Base-by-base conservation (phyloP, 164 flowering plant species). In the Umbellularia californica region DNA sequence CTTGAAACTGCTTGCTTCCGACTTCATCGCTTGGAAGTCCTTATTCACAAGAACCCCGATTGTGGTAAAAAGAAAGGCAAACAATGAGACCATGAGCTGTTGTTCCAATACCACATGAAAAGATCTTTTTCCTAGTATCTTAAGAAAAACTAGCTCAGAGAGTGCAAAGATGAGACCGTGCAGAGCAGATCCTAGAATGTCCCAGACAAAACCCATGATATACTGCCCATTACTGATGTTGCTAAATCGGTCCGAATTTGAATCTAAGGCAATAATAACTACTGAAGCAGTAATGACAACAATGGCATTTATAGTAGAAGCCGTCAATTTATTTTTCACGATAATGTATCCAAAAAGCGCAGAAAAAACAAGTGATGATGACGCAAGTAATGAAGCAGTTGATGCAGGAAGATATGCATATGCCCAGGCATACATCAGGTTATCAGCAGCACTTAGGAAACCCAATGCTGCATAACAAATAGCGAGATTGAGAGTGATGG, bases 141-240 rank as follows among this genome's bases (percentile, higher is more conserved):
- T 89, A 19, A 93, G 80, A 30, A 95, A 95, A 14, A 92, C 82
- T 14, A 92, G 82, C 82, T 93, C 97, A 1, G 97, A 95, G 5
- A 95, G 89, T 25, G 99, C 97, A 77, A 95, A 95, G 55, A 95
- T 92, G 17, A 95, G 90, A 20, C 99, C 99, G 69, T 95, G 99
- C 23, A 93, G 92, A 41, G 95, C 95, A 9, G 99, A 95, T 72
- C 93, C 97, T 20, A 90, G 3, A 10, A 93, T 85, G 69, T 92
- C 97, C 94, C 87, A 89, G 9, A 95, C 68, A 71, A 88, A 91
- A 19, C 94, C 97, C 84, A 87, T 27, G 51, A 81, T 78, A 79
- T 92, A 95, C 72, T 95, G 94, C 13, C 70, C 69, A 2, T 83
- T 68, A 35, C 82, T 92, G 66, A 92, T 68, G 30, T 79, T 73